These are phyloP conservation scores for Bonia amplexicaulis DNA, from an alignment of 176 grass and related monocot genomes.

Conservation along the genomic window DNA sequence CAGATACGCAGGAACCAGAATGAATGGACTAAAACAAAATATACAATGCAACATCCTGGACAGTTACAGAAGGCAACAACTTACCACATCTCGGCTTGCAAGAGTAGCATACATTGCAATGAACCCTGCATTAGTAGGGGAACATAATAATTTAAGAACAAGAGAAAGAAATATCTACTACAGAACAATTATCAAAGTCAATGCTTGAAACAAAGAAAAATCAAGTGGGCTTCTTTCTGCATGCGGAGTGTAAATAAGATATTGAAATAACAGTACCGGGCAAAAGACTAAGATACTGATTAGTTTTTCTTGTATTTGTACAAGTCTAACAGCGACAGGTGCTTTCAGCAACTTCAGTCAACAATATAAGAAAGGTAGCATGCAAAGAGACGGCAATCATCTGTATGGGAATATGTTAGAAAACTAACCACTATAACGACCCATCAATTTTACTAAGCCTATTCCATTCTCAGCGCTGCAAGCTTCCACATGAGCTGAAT, in stretches of 20 bases:
- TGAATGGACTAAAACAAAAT: background rate
- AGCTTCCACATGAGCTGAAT: constrained; percentile 96
- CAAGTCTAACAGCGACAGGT: background rate
- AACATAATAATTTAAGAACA: constrained; percentile 4
- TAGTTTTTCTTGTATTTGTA: background rate
- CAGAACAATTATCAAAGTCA: background rate
- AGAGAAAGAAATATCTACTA: background rate
- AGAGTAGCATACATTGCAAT: constrained; percentile 98
- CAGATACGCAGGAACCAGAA: background rate
- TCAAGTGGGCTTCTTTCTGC: background rate
- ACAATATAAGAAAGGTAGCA: constrained; percentile 11
- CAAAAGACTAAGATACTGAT: background rate
- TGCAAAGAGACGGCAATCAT: background rate
- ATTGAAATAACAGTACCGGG: background rate
- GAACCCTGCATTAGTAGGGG: constrained; percentile 55
- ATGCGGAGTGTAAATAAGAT: background rate
- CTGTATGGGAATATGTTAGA: background rate
- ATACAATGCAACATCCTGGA: background rate
- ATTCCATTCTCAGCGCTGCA: constrained; percentile 94
- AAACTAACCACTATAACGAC: constrained; percentile 94
- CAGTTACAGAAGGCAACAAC: background rate
- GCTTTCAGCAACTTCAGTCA: background rate
- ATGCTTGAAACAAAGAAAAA: constrained; percentile 14
- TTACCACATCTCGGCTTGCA: constrained; percentile 94
- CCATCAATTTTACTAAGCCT: constrained; percentile 96